These are phyloP conservation scores for Debaryomyces sp. DNA, from an alignment of 1,139 yeast species.

Conservation along the genomic window DNA sequence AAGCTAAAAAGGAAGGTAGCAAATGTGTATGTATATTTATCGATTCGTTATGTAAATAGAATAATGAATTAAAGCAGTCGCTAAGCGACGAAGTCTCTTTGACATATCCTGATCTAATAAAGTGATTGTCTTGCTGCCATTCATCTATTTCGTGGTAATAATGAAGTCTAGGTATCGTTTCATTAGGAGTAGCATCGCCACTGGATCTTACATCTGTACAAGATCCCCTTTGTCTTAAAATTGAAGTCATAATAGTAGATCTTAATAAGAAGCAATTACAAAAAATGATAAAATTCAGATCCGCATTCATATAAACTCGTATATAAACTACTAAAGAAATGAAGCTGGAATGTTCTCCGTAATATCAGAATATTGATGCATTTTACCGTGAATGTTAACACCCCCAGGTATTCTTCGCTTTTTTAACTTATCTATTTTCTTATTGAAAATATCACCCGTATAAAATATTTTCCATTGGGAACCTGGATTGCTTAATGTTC, in stretches of 20 bases:
- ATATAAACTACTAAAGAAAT: constrained; percentile 16
- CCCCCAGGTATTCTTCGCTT: constrained; percentile 18
- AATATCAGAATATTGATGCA: constrained; percentile 30
- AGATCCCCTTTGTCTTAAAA: constrained; percentile 1
- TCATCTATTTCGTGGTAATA: constrained; percentile 56
- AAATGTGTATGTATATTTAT: constrained; percentile 83
- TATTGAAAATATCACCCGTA: constrained; percentile 55
- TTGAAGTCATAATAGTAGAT: background rate
- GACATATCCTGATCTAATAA: constrained; percentile 75
- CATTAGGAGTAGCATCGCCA: background rate
- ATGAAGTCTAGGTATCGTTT: constrained; percentile 13
- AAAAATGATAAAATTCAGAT: background rate
- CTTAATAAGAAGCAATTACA: background rate
- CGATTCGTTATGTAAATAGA: constrained; percentile 81
- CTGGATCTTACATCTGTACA: background rate
- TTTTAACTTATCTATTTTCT: constrained; percentile 30
- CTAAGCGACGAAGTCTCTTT: constrained; percentile 59
- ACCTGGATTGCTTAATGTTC: constrained; percentile 56
- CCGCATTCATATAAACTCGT: background rate
- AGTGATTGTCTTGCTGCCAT: constrained; percentile 90
- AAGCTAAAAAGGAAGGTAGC: constrained; percentile 58
- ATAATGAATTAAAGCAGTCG: constrained; percentile 56
- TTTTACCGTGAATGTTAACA: constrained; percentile 32
- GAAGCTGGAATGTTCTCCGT: constrained; percentile 41
- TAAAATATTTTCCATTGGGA: constrained; percentile 72